phyloP scores from a whole-genome alignment of 1,284 basidiomycete species.

The Rhodotorula sp. region DNA sequence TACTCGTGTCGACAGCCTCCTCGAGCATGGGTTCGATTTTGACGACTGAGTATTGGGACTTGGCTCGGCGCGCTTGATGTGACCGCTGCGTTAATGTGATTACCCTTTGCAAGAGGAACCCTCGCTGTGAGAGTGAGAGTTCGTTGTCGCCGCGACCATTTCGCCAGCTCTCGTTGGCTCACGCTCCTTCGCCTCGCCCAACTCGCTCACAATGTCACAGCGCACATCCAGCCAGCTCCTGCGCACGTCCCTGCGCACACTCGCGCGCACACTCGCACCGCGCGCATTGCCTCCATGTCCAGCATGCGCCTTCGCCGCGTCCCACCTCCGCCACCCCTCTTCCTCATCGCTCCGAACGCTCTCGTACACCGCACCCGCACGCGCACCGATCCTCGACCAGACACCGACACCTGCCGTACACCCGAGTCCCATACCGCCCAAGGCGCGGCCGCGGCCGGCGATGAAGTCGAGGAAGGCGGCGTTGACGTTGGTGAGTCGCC shows the following conservation, averaged over 20 bases:
- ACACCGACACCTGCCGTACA: slow-evolving; percentile 10
- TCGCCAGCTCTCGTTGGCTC: too few species aligned
- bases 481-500: slow-evolving; percentile 62
- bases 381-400: slow-evolving; percentile 16
- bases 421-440: neutral
- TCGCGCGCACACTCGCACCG: neutral
- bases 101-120: too few species aligned
- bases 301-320: slow-evolving; percentile 3
- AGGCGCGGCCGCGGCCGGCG: slow-evolving; percentile 6
- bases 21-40: slow-evolving; percentile 29
- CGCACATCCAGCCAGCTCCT: slow-evolving; percentile 2
- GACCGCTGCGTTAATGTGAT: too few species aligned
- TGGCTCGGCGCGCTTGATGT: neutral
- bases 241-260: slow-evolving; percentile 2
- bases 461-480: slow-evolving; percentile 72
- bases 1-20: slow-evolving; percentile 1
- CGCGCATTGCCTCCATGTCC: slow-evolving; percentile 1
- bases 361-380: neutral
- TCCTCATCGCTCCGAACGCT: neutral
- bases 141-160: neutral
- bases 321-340: slow-evolving; percentile 3
- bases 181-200: neutral
- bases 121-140: neutral
- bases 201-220: neutral
- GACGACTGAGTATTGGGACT: slow-evolving; percentile 11